phyloP scores from a whole-genome alignment of 2,329 filamentous ascomycete genomes.

The Periconia sp. region DNA sequence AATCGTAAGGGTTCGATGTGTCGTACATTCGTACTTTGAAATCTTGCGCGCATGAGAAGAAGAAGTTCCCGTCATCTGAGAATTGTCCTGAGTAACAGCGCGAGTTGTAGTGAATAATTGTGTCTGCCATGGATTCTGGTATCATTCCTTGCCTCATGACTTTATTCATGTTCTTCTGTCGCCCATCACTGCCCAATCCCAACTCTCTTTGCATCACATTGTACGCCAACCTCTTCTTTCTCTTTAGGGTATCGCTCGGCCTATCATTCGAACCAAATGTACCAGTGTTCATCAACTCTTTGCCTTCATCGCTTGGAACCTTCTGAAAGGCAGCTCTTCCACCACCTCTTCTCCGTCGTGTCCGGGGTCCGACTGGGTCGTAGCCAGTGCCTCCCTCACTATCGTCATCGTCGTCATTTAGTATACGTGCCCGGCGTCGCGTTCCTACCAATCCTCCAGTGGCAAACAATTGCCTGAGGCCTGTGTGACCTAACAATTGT shows the following conservation, averaged over 20 bases:
- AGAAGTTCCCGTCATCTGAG: slow-evolving; percentile 95
- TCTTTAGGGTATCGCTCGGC: slow-evolving; percentile 55
- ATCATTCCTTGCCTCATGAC: slow-evolving; percentile 77
- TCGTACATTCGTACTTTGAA: slow-evolving; percentile 97
- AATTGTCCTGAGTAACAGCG: slow-evolving; percentile 96
- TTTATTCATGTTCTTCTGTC: slow-evolving; percentile 62
- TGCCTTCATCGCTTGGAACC: slow-evolving; percentile 77
- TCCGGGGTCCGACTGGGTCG: slow-evolving; percentile 32
- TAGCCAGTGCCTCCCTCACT: slow-evolving; percentile 41
- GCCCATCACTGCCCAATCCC: slow-evolving; percentile 63
- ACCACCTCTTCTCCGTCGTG: slow-evolving; percentile 50
- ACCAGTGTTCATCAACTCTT: slow-evolving; percentile 78
- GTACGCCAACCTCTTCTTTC: slow-evolving; percentile 63
- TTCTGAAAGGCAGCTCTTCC: slow-evolving; percentile 67
- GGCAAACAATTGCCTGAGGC: slow-evolving; percentile 56
- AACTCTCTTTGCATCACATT: slow-evolving; percentile 81
- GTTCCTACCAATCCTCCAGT: slow-evolving; percentile 24
- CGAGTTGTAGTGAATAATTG: slow-evolving; percentile 82
- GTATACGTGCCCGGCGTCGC: background rate
- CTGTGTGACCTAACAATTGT: slow-evolving; percentile 56
- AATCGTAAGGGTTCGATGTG: slow-evolving; percentile 90
- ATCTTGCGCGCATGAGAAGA: slow-evolving; percentile 89
- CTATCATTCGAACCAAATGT: slow-evolving; percentile 71
- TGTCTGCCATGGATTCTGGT: slow-evolving; percentile 75
- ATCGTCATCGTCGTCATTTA: slow-evolving; percentile 44